Evolutionary conservation across 2,329 filamentous ascomycete genomes (phyloP), one percentile per base, ranked within the genome.

Genomic region (Penicillium brevicompactum): DNA sequence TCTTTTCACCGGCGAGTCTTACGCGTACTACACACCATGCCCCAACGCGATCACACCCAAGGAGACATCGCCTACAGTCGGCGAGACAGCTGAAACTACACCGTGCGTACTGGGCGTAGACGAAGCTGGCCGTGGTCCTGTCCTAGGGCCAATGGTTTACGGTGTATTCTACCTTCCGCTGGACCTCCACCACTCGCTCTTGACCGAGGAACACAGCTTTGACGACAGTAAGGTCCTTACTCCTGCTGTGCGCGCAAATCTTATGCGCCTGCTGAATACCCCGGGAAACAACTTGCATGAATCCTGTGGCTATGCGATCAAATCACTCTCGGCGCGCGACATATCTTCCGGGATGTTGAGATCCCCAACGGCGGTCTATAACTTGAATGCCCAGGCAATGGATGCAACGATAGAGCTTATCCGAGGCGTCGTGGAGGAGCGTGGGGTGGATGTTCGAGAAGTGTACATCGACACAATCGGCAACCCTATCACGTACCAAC

Each of bases 381-480:
- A 99, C 72, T 84, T 99, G 61, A 99, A 99, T 71, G 91, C 92
- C 4, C 94, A 99, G 75, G 93, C 93, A 16, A 89, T 94, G 85
- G 92, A 96, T 73, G 90, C 93, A 4, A 97, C 93, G 0, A 85
- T 96, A 22, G 84, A 84, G 38, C 80, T 99, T 49, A 93, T 97
- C 67, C 81, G 85, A 52, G 87, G 86, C 34, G 89, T 96, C 4
- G 82, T 94, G 34, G 86, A 85, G 8, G 81, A 82, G 18, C 65
- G 65, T 14, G 90, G 91, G 34, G 89, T 97, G 59, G 92, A 95
- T 71, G 80, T 97, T 4, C 84, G 81, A 54, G 91, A 97, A 74
- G 90, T 99, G 49, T 99, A 92, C 73, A 92, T 99, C 70, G 93
- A 99, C 76, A 97, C 93, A 2, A 89, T 97, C 68, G 93, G 93